Percentiles rank a stretch among this genome's conserved stretches.
phyloP scores from a whole-genome alignment of 2,329 filamentous ascomycete species.

The Cladosporium phlei region DNA sequence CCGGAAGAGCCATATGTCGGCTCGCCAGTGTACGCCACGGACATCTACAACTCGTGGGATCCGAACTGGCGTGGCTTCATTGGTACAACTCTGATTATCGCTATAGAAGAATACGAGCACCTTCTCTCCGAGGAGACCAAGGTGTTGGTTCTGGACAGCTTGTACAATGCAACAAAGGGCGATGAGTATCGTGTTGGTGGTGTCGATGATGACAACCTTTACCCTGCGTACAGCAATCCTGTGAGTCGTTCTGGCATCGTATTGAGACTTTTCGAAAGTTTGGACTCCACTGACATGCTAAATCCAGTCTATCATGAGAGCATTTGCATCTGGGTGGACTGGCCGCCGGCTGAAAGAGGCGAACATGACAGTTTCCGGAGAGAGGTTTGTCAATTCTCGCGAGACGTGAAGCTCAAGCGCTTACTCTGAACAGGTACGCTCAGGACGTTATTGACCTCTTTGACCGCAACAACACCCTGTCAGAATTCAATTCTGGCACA shows the following conservation, averaged over 20 bases:
- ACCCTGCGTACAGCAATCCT: conserved; percentile 58
- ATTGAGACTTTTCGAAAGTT: neutral
- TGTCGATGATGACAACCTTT: conserved; percentile 57
- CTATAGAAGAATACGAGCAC: conserved; percentile 54
- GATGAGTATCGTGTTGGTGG: conserved; percentile 60
- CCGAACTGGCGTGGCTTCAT: conserved; percentile 63
- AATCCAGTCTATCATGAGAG: conserved; percentile 58
- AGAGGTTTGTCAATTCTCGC: too few species aligned
- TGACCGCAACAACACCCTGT: conserved; percentile 51
- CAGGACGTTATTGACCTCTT: conserved; percentile 55
- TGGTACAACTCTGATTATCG: conserved; percentile 54
- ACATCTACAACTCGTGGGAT: conserved; percentile 56
- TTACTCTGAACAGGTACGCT: conserved; percentile 35
- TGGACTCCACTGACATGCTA: too few species aligned
- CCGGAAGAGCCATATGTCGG: conserved; percentile 57
- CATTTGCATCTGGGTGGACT: conserved; percentile 56
- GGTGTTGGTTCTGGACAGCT: conserved; percentile 47
- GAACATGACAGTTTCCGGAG: conserved; percentile 57
- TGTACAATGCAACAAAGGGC: conserved; percentile 53
- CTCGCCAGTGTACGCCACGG: conserved; percentile 44
- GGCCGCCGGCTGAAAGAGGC: conserved; percentile 49
- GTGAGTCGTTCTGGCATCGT: neutral
- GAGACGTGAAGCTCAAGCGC: neutral
- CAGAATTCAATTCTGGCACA: conserved; percentile 59
- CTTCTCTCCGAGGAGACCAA: conserved; percentile 40